phyloP scores from a whole-genome alignment of 352 stramenopile species.

The Elongisporangium prolatum region DNA sequence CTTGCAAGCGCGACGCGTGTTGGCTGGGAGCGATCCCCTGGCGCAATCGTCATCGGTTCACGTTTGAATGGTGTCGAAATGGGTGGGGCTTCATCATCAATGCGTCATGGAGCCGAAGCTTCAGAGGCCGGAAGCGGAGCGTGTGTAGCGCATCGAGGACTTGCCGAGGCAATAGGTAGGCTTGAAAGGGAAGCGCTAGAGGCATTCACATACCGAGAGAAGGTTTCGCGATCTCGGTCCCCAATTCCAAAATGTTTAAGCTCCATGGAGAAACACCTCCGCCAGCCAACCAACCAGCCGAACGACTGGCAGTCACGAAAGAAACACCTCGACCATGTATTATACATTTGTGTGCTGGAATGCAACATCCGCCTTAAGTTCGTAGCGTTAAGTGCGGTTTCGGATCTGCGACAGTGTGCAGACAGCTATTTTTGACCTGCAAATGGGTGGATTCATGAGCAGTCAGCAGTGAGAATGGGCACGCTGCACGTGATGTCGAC shows the following conservation, averaged over 20 bases:
- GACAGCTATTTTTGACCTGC: not conserved
- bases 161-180: constrained; percentile 9
- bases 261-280: not conserved
- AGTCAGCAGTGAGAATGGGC: constrained; percentile 29
- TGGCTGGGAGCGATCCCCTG: not conserved
- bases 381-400: not conserved
- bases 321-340: constrained; percentile 1
- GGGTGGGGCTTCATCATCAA: not conserved
- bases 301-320: constrained; percentile 6
- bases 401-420: not conserved
- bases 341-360: not conserved
- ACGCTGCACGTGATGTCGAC: constrained; percentile 51
- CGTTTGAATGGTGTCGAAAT: not conserved
- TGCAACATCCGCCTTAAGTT: not conserved
- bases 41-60: constrained; percentile 6
- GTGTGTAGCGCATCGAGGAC: constrained; percentile 4
- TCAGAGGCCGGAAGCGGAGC: constrained; percentile 5
- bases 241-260: constrained; percentile 79
- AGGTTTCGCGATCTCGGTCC: constrained; percentile 45
- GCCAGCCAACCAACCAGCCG: constrained; percentile 7
- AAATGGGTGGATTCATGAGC: not conserved
- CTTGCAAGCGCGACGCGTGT: constrained; percentile 22
- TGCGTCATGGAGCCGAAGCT: not conserved
- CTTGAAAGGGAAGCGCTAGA: not conserved
- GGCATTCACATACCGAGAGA: constrained; percentile 64